Conservation (phyloP, 345 rosid genomes). For the Aegle marmelos region DNA sequence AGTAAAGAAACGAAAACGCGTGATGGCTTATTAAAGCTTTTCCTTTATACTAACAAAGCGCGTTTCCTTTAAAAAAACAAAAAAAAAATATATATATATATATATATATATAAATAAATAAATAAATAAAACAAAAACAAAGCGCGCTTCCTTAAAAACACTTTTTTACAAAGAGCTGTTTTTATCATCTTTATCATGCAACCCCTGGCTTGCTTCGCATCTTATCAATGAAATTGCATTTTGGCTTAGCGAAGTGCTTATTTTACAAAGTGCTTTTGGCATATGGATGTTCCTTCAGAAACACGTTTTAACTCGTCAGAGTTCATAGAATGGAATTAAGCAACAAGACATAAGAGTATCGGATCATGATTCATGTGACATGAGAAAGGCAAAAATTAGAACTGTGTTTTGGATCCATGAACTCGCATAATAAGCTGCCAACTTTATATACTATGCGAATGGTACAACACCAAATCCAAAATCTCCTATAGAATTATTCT, state of each 20-base stretch:
- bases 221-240: not conserved
- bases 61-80: not conserved
- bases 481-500: not conserved
- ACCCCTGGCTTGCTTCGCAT: not conserved
- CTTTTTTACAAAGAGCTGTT: conserved; percentile 10
- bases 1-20: not conserved
- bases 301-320: conserved; percentile 5
- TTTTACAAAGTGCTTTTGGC: not conserved
- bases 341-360: not conserved
- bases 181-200: not conserved
- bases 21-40: not conserved
- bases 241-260: not conserved
- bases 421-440: conserved; percentile 8
- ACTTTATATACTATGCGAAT: conserved; percentile 16
- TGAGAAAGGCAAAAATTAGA: not conserved
- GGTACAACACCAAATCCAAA: not conserved
- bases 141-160: not conserved
- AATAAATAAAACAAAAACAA: too few species aligned
- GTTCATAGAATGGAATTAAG: not conserved
- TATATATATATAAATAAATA: too few species aligned
- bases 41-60: not conserved
- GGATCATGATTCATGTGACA: not conserved
- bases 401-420: conserved; percentile 10
- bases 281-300: not conserved
- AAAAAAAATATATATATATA: too few species aligned